Percentiles rank a stretch among this genome's conserved stretches.
phyloP scores from a whole-genome alignment of 2,329 filamentous ascomycete species.

The Alternaria triticina region DNA sequence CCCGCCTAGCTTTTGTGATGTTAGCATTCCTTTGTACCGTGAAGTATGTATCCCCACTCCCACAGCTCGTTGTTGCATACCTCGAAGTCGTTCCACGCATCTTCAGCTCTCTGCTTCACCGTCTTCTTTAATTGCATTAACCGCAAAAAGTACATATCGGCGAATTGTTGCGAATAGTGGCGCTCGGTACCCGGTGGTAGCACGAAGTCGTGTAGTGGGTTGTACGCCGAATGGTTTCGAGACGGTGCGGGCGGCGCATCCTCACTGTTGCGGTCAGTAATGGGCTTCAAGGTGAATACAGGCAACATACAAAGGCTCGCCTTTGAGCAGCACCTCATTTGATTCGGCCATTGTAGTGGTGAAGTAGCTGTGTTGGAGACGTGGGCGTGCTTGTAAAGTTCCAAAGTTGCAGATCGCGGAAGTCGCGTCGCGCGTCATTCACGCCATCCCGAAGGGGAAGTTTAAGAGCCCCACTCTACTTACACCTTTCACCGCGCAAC shows the following conservation, averaged over 20 bases:
- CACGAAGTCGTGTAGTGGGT: slow-evolving; percentile 74
- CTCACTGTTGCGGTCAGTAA: slow-evolving; percentile 28
- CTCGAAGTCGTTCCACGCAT: slow-evolving; percentile 77
- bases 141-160: slow-evolving; percentile 95
- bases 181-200: slow-evolving; percentile 68
- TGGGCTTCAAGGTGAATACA: background rate
- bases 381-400: slow-evolving; percentile 5
- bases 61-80: slow-evolving; percentile 46
- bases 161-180: slow-evolving; percentile 93
- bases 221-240: slow-evolving; percentile 65
- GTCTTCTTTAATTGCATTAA: slow-evolving; percentile 85
- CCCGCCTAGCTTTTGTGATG: slow-evolving; percentile 64
- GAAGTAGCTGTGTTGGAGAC: background rate
- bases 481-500: background rate
- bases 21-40: slow-evolving; percentile 9
- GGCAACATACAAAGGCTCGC: slow-evolving; percentile 38
- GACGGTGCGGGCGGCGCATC: slow-evolving; percentile 30
- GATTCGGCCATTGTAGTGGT: slow-evolving; percentile 18
- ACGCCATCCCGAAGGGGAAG: slow-evolving; percentile 27
- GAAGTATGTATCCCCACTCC: background rate
- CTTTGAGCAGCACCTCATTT: slow-evolving; percentile 34
- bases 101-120: slow-evolving; percentile 74
- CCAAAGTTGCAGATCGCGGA: slow-evolving; percentile 16
- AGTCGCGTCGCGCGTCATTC: slow-evolving; percentile 27
- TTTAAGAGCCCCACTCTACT: slow-evolving; percentile 12